Conservation (phyloP, 768 basidiomycete genomes). For the Exidia glandulosa region DNA sequence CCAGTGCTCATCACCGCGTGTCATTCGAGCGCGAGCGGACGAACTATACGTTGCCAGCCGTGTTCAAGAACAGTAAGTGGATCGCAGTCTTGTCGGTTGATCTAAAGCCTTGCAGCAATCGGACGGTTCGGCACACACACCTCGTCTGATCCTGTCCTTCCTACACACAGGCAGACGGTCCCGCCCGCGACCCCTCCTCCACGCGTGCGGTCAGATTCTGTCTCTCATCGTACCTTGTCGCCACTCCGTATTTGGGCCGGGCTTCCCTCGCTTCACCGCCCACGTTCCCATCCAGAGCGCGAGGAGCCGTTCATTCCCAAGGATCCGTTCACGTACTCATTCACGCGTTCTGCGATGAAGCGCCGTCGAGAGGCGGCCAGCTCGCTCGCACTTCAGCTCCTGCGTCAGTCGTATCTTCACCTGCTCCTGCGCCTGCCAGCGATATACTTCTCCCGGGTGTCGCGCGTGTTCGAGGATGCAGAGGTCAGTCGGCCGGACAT, state of each 20-base stretch:
- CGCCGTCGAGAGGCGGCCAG: slow-evolving; percentile 8
- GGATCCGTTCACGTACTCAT: slow-evolving; percentile 22
- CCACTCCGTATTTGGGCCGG: neutral
- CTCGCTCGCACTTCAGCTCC: slow-evolving; percentile 24
- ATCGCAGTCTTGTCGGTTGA: neutral
- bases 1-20: neutral
- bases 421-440: slow-evolving; percentile 60
- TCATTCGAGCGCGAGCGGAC: neutral
- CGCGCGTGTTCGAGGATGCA: slow-evolving; percentile 65
- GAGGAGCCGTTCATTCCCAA: slow-evolving; percentile 28
- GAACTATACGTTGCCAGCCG: neutral
- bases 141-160: neutral
- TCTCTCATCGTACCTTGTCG: neutral
- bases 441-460: slow-evolving; percentile 70
- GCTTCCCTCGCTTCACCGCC: neutral
- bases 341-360: slow-evolving; percentile 2
- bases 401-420: slow-evolving; percentile 33
- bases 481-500: slow-evolving; percentile 69
- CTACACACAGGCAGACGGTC: neutral
- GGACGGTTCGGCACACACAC: neutral
- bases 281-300: neutral
- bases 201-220: neutral
- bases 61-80: neutral
- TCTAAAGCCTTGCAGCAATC: neutral
- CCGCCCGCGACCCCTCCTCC: neutral